phyloP scores from a whole-genome alignment of 805 yeast species.

The Torulaspora franciscae region DNA sequence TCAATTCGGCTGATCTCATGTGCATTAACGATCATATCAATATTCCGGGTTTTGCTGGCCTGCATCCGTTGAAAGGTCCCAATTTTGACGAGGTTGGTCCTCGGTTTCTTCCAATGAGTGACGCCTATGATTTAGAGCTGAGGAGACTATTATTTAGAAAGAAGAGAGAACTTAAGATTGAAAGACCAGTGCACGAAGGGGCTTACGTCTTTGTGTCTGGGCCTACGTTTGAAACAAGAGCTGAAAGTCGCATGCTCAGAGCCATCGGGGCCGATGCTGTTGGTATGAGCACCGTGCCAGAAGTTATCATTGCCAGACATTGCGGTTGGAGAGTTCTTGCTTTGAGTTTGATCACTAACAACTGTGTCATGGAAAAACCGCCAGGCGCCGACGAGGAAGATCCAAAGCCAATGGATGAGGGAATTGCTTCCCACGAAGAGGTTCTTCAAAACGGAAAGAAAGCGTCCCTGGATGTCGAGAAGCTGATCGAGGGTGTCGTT shows the following conservation, averaged over 20 bases:
- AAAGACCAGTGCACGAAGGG: slow-evolving; percentile 77
- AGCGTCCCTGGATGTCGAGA: slow-evolving; percentile 79
- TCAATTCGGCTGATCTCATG: slow-evolving; percentile 85
- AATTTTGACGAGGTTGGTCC: slow-evolving; percentile 78
- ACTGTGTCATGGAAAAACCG: slow-evolving; percentile 65
- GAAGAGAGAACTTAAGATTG: slow-evolving; percentile 45
- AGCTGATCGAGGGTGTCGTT: slow-evolving; percentile 58
- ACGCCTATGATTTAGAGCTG: slow-evolving; percentile 76
- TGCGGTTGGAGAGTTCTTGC: slow-evolving; percentile 80
- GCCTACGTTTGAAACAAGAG: slow-evolving; percentile 89
- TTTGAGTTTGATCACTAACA: slow-evolving; percentile 79
- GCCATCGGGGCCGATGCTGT: slow-evolving; percentile 85
- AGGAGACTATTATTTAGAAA: slow-evolving; percentile 56
- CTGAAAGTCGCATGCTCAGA: slow-evolving; percentile 76
- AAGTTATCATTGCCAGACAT: slow-evolving; percentile 88
- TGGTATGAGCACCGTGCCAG: slow-evolving; percentile 98
- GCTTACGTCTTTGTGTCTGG: slow-evolving; percentile 82
- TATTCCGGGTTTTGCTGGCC: slow-evolving; percentile 85
- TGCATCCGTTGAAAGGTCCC: slow-evolving; percentile 82
- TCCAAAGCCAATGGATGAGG: slow-evolving; percentile 53
- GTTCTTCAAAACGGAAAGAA: slow-evolving; percentile 75
- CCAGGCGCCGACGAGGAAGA: slow-evolving; percentile 57
- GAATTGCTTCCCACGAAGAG: slow-evolving; percentile 89
- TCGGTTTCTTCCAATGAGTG: slow-evolving; percentile 80
- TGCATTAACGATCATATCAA: slow-evolving; percentile 84